Evolutionary conservation across 2,329 filamentous ascomycete genomes (phyloP), one percentile per base, ranked within the genome.

Genomic region (Colletotrichum higginsianum): DNA sequence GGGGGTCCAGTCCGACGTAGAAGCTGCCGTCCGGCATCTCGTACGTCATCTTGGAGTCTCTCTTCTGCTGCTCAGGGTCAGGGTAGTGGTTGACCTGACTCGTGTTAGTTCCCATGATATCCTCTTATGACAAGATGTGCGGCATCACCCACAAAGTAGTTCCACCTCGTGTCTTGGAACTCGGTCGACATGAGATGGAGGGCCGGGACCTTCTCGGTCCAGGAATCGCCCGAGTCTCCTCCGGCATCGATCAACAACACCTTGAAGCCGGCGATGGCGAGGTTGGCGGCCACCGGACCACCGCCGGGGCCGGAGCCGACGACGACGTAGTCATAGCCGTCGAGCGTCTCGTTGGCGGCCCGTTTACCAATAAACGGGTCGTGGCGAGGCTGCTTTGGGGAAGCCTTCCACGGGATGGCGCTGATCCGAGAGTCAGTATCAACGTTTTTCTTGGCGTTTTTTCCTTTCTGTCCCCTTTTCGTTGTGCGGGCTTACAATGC

Each of bases 211-310:
- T 71, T 61, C 23, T 68, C 66, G 21, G 71, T 71, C 44, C 58
- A 67, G 8, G 68, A 62, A 4, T 72, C 76, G 1, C 84, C 85
- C 69, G 88, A 84, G 74, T 90, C 87, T 53, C 87, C 86, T 49
- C 88, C 88, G 8, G 88, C 88, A 73, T 90, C 88, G 26, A 90
- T 84, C 4, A 90, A 79, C 30, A 90, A 82, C 2, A 88, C 86
- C 70, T 83, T 86, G 78, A 86, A 84, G 53, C 89, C 88, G 2
- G 86, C 87, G 21, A 85, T 81, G 16, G 88, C 88, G 49, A 90
- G 84, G 60, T 87, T 84, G 46, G 86, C 84, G 4, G 88, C 87
- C 2, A 90, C 77, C 3, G 87, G 87, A 40, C 84, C 87, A 58
- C 88, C 88, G 57, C 88, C 88, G 1, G 87, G 82, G 2, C 88